Base-by-base conservation (phyloP, 352 stramenopile genomes). In the Phytopythium boreale region DNA sequence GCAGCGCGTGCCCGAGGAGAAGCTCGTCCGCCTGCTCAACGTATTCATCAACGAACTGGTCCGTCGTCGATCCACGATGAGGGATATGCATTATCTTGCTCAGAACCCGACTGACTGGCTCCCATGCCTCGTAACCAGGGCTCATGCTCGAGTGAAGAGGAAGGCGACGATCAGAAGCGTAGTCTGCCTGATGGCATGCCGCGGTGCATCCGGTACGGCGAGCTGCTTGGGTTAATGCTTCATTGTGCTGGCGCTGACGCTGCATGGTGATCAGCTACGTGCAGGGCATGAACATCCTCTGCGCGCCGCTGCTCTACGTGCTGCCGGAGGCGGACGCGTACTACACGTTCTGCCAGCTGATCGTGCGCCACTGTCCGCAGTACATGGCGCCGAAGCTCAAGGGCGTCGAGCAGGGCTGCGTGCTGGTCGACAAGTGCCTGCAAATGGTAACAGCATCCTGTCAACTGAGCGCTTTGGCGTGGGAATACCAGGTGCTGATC, bases 271-370 rank as follows among this genome's bases (percentile, higher is more conserved):
- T 12, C 53, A 85, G 80, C 61, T 98, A 98, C 63, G 91, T 98
- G n/a, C 92, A 98, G 67, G 91, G 91, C 47, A 97, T 98, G 89
- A 97, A 97, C 64, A 80, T 97, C 26, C 59, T 98, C 20, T 96
- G 87, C 60, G 90, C 88, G 15, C 89, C 91, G 50, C 70, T 98
- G 49, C 70, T 98, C n/a, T 98, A 96, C 67, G 89, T 96, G n/a
- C 82, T 98, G 74, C 88, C 91, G 4, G 92, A 97, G 55, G 72
- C 88, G 17, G 92, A 97, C 50, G 92, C 92, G 22, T 98, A 97
- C 66, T 86, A 88, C 53, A 93, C 83, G n/a, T 97, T 98, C 60
- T 89, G 88, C 57, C 79, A 88, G 55, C 75, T 98, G 27, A 84
- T 97, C 52, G 82, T 88, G 31, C 74, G 84, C 27, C 90, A 97